Base-by-base conservation (phyloP, 208 protist genomes). In the Acanthamoeba healyi region DNA sequence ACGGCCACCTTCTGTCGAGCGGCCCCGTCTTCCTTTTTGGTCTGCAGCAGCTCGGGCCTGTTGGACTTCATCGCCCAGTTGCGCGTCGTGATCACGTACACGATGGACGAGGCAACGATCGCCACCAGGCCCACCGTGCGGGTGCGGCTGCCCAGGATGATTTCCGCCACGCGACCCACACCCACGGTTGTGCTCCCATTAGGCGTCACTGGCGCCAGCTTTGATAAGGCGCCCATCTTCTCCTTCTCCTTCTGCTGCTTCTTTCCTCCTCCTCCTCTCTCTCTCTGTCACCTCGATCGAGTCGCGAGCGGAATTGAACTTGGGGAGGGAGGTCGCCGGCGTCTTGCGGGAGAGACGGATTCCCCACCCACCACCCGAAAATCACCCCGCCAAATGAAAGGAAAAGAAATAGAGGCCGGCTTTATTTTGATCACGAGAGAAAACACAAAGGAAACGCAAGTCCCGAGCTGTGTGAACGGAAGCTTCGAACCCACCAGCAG, bases 1-100 rank as follows among this genome's bases (percentile, higher is more conserved):
- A 95, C 94, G 29, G 92, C 94, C 51, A 94, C 93, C 38, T 74
- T 89, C 36, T 63, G 46, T 5, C 81, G 61, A 6, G 90, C 44
- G n/a, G 70, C 15, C 42, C 24, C 22, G 56, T 63, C 49, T 3
- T 63, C 86, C 86, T 92, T 92, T 24, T 92, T 92, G 29, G 29
- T 92, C 56, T 92, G 58, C 26, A 92, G 58, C 12, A 92, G n/a
- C 51, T 92, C 86, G 15, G 49, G 49, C 14, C 58, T 26, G 56
- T 92, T 72, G 56, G n/a, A 44, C 54, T 92, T 92, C 40, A 34
- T 32, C 29, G 86, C 49, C 56, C 56, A 92, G 12, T 72, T 63
- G 51, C 61, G 34, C 54, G 86, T 92, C 19, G 44, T 92, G 38
- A 77, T 24, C 2, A 63, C 38, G 56, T 92, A 92, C 40, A 92